These are phyloP conservation scores for Hemisphaericaspora xylofermentans DNA, from an alignment of 1,139 yeast genomes.

Conservation along the genomic window DNA sequence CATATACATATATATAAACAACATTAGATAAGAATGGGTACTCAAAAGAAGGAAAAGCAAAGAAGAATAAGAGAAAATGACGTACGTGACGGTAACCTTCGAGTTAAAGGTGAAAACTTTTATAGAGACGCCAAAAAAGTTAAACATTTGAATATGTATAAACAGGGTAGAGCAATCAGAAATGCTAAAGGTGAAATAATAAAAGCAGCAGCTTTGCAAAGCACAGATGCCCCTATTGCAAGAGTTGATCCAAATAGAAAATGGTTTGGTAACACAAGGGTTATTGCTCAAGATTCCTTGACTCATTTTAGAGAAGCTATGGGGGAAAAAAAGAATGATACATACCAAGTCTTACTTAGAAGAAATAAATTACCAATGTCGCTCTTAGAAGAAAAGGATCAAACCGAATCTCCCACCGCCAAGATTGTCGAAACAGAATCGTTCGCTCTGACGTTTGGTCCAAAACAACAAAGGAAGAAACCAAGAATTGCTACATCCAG, in stretches of 20 bases:
- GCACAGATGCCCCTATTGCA: conserved; percentile 85
- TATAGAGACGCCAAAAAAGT: conserved; percentile 93
- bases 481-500: conserved; percentile 76
- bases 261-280: conserved; percentile 98
- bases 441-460: conserved; percentile 82
- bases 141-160: conserved; percentile 88
- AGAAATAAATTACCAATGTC: conserved; percentile 97
- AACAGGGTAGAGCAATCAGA: conserved; percentile 82
- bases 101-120: conserved; percentile 96
- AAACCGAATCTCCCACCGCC: conserved; percentile 70
- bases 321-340: conserved; percentile 81
- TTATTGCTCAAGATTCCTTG: conserved; percentile 94
- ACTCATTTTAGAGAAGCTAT: conserved; percentile 92
- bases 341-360: conserved; percentile 83
- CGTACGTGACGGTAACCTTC: conserved; percentile 82
- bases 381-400: conserved; percentile 79
- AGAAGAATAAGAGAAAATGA: conserved; percentile 84
- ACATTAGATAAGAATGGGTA: conserved; percentile 62
- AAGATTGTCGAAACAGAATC: conserved; percentile 88
- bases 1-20: too few relatives aligned
- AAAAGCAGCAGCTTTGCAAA: conserved; percentile 85
- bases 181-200: conserved; percentile 86
- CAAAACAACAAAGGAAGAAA: conserved; percentile 90
- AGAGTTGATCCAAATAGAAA: conserved; percentile 94
- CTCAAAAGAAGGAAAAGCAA: conserved; percentile 84